A percentile compares a stretch with the other conserved stretches of the same genome.
Evolutionary conservation across 129 eudicot species (phyloP).

Genomic region (Artemisia argyi): DNA sequence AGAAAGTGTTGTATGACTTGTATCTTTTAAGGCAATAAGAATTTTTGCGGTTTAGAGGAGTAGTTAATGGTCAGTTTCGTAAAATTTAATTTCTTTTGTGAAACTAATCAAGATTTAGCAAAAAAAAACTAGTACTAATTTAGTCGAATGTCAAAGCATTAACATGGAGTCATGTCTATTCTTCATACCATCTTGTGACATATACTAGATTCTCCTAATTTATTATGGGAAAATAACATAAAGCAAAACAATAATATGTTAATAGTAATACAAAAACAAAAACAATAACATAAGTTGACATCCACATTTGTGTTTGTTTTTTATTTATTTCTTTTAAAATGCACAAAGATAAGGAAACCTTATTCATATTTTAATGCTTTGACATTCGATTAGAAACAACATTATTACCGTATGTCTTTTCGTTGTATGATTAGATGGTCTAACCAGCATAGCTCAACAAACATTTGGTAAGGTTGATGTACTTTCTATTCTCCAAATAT

Average conservation of each 20-base stretch:
- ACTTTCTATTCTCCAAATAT: slow-evolving; percentile 20
- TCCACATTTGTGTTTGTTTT: background rate
- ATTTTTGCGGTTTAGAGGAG: too few relatives aligned
- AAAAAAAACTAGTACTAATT: background rate
- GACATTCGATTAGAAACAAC: slow-evolving; percentile 5
- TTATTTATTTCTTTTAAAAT: background rate
- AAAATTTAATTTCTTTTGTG: too few relatives aligned
- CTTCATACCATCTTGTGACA: too few relatives aligned
- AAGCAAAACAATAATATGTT: background rate
- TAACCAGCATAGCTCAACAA: slow-evolving; percentile 31
- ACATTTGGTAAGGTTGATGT: slow-evolving; percentile 33
- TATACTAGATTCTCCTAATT: too few relatives aligned
- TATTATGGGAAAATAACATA: too few relatives aligned
- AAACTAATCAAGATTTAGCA: too few relatives aligned
- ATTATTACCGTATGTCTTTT: background rate
- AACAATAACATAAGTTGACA: background rate
- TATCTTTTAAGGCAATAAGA: too few relatives aligned
- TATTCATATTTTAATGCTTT: background rate
- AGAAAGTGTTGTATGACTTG: too few relatives aligned
- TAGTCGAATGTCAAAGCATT: too few relatives aligned
- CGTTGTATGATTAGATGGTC: slow-evolving; percentile 25
- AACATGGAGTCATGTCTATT: too few relatives aligned
- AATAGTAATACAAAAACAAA: background rate
- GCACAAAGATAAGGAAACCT: background rate
- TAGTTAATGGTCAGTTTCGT: too few relatives aligned